These are phyloP conservation scores for Vitis hybrid DNA, from an alignment of 177 flowering plant genomes.

Conservation along the genomic window DNA sequence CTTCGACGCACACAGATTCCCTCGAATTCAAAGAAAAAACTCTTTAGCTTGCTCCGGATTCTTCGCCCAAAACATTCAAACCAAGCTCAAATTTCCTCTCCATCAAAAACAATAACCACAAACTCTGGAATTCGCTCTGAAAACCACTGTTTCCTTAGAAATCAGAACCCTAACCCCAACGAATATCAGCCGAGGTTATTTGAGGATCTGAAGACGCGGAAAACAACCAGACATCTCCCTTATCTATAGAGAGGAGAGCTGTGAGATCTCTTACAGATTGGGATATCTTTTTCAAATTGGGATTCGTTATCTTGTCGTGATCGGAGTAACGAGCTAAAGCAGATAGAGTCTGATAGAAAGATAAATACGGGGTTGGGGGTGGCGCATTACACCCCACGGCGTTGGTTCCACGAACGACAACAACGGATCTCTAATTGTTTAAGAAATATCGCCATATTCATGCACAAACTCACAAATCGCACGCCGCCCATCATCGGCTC, in stretches of 20 bases:
- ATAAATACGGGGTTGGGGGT: not conserved
- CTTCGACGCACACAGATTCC: too few relatives aligned
- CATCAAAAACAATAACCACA: too few relatives aligned
- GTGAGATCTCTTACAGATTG: not conserved
- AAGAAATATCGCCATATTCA: not conserved
- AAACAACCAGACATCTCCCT: too few relatives aligned
- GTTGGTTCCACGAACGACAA: not conserved
- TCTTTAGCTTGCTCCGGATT: not conserved
- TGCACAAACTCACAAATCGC: not conserved
- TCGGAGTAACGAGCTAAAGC: not conserved
- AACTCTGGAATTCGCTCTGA: too few relatives aligned
- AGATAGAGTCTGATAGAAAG: not conserved
- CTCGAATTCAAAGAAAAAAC: not conserved
- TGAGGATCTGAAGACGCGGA: too few relatives aligned
- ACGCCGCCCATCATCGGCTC: not conserved
- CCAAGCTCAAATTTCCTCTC: not conserved
- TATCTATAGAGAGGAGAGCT: not conserved
- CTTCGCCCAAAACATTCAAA: not conserved
- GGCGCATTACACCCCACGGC: conserved; percentile 2
- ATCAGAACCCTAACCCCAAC: too few relatives aligned
- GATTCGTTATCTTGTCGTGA: not conserved
- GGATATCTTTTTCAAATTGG: not conserved
- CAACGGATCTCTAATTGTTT: not conserved
- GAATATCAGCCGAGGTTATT: too few relatives aligned
- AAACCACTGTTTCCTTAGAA: too few relatives aligned